Base-by-base conservation (phyloP, 176 grass and related monocot genomes). In the Elaeis guineensis region DNA sequence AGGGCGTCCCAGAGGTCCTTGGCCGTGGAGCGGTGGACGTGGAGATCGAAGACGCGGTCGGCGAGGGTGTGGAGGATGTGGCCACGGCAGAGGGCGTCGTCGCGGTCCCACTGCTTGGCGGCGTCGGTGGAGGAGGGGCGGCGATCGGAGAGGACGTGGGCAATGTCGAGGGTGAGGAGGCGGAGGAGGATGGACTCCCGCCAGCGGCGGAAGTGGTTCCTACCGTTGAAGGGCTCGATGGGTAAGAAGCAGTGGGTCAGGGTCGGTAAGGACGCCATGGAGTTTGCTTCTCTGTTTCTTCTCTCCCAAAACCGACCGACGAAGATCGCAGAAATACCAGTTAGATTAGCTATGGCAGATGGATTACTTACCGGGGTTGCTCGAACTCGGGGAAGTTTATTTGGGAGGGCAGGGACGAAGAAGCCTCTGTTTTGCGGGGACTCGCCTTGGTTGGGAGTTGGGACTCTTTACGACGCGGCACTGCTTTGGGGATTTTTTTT, bases 31-130 rank as follows among this genome's bases (percentile, higher is more conserved):
- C 49, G 59, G 49, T 21, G 81, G 3, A 14, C 28, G 81, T 74
- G 71, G 64, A 59, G 23, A 23, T 58, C 58, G 49, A 83, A 55
- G 6, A 79, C 8, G 54, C 54, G 54, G 76, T 79, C 53, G 3
- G 70, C 63, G 75, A 79, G 68, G 32, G 63, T 16, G 19, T 52
- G 2, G 50, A 83, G 75, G 69, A 84, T 74, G 69, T 79, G 75
- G 52, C 75, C 81, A 0, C 81, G 70, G 60, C 58, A 84, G n/a
- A 84, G 5, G 15, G 54, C 53, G 64, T 79, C 75, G 7, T 79
- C 57, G 26, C 52, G 69, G 2, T 49, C 51, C 62, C 73, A 58
- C 51, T 54, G 56, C 60, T 59, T 49, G 20, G 29, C 25, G 0
- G 51, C 29, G 3, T 19, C 20, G 28, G 6, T 9, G 1, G 7